Conservation (phyloP, 1,139 yeast genomes). For the Zygoascus hellenicus region DNA sequence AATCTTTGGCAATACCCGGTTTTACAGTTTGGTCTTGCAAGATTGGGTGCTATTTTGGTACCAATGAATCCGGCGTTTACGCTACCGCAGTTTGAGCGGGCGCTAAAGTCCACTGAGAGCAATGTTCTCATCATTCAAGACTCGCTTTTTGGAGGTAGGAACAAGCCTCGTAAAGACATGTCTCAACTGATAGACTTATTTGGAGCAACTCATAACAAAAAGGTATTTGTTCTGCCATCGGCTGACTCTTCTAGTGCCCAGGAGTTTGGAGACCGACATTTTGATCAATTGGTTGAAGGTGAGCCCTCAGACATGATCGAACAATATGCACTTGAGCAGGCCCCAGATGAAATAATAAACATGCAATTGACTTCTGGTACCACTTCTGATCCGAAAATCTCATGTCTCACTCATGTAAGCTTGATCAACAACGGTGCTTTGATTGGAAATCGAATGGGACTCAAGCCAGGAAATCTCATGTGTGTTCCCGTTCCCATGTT, state of each 20-base stretch:
- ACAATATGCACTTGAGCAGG: not conserved
- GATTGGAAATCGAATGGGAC: constrained; percentile 29
- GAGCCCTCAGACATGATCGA: not conserved
- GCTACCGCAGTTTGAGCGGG: constrained; percentile 27
- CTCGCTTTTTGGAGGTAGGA: constrained; percentile 14
- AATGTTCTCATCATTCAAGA: constrained; percentile 27
- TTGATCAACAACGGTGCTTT: constrained; percentile 31
- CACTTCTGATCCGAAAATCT: constrained; percentile 30
- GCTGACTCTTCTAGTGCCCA: not conserved
- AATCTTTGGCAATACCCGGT: constrained; percentile 32
- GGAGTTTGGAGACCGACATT: constrained; percentile 9
- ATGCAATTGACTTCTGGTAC: constrained; percentile 36
- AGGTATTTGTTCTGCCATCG: constrained; percentile 7
- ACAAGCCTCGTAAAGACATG: constrained; percentile 16
- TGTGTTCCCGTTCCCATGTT: constrained; percentile 35
- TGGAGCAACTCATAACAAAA: constrained; percentile 5
- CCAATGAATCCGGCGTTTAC: constrained; percentile 35
- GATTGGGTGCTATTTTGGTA: constrained; percentile 31
- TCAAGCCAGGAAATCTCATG: constrained; percentile 28
- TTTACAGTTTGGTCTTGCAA: constrained; percentile 30
- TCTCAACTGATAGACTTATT: constrained; percentile 10
- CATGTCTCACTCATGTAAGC: constrained; percentile 29
- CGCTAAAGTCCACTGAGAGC: constrained; percentile 25
- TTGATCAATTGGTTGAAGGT: constrained; percentile 11
- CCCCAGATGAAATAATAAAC: constrained; percentile 25